These are phyloP conservation scores for Coprinopsis strossmayeri DNA, from an alignment of 768 basidiomycete genomes.

Conservation along the genomic window DNA sequence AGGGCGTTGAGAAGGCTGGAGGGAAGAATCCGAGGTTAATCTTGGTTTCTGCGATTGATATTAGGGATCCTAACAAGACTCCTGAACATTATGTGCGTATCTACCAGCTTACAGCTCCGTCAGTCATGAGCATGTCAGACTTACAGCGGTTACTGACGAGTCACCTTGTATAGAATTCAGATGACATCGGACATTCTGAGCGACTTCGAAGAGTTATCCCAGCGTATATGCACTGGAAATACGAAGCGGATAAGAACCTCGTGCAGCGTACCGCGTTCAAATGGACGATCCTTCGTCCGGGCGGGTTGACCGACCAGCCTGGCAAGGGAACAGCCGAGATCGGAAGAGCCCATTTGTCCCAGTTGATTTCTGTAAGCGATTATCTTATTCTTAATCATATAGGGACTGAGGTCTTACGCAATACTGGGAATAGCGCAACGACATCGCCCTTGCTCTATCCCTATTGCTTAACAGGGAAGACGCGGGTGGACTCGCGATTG, in stretches of 20 bases:
- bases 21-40: slow-evolving; percentile 46
- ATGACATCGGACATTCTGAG: slow-evolving; percentile 32
- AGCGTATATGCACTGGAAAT: slow-evolving; percentile 41
- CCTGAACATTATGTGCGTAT: slow-evolving; percentile 46
- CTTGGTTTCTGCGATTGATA: slow-evolving; percentile 53
- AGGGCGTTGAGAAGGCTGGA: slow-evolving; percentile 27
- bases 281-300: slow-evolving; percentile 66
- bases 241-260: slow-evolving; percentile 44
- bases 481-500: slow-evolving; percentile 51
- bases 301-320: slow-evolving; percentile 40
- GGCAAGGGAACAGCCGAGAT: slow-evolving; percentile 46
- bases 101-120: too few species aligned
- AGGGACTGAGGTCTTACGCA: not conserved
- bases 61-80: slow-evolving; percentile 41
- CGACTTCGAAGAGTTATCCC: slow-evolving; percentile 38
- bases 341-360: slow-evolving; percentile 45
- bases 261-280: slow-evolving; percentile 46
- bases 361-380: slow-evolving; percentile 39
- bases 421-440: slow-evolving; percentile 36
- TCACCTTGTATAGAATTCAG: slow-evolving; percentile 29
- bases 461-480: slow-evolving; percentile 43
- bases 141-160: too few species aligned
- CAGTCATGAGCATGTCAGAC: too few species aligned
- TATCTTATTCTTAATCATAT: not conserved
- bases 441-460: slow-evolving; percentile 46